Evolutionary conservation across 768 basidiomycete species (phyloP).

Genomic region (Dioszegia hungarica): DNA sequence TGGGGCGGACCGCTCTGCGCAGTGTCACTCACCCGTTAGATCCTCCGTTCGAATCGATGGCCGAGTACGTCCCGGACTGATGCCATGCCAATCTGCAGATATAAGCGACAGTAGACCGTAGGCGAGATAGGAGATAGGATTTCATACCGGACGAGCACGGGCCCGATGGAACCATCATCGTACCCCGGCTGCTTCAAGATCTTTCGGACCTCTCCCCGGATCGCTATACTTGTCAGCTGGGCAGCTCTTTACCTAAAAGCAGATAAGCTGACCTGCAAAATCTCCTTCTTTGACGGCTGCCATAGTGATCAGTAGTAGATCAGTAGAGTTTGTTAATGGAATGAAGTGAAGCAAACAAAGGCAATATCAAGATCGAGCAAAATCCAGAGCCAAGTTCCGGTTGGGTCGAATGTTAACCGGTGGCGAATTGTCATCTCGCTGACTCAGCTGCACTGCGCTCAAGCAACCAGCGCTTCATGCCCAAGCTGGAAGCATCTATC

Average conservation of each 20-base stretch:
- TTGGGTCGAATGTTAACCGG: no score
- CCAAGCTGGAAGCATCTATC: no score
- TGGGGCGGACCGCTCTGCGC: not conserved
- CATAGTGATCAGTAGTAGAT: no score
- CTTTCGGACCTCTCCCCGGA: conserved; percentile 41
- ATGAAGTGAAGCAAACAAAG: no score
- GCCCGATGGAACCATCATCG: conserved; percentile 48
- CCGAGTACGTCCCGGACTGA: conserved; percentile 46
- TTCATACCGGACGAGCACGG: conserved; percentile 46
- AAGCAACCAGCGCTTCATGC: no score
- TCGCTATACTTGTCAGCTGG: conserved; percentile 15
- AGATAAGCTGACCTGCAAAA: conserved; percentile 4
- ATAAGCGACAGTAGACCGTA: not conserved
- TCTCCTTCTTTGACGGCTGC: conserved; percentile 36
- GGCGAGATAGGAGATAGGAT: conserved; percentile 44
- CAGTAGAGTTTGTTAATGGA: no score
- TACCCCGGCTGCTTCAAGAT: conserved; percentile 47
- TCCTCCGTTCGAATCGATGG: conserved; percentile 48
- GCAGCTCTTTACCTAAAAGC: no score
- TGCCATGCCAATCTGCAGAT: conserved; percentile 47
- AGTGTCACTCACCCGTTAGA: conserved; percentile 38
- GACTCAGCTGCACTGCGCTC: no score
- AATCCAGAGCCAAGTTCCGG: no score
- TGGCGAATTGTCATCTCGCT: no score
- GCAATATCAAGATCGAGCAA: no score